Evolutionary conservation across 371 early-diverging fungal genomes (phyloP).

Genomic region (Encephalitozoon cuniculi): DNA sequence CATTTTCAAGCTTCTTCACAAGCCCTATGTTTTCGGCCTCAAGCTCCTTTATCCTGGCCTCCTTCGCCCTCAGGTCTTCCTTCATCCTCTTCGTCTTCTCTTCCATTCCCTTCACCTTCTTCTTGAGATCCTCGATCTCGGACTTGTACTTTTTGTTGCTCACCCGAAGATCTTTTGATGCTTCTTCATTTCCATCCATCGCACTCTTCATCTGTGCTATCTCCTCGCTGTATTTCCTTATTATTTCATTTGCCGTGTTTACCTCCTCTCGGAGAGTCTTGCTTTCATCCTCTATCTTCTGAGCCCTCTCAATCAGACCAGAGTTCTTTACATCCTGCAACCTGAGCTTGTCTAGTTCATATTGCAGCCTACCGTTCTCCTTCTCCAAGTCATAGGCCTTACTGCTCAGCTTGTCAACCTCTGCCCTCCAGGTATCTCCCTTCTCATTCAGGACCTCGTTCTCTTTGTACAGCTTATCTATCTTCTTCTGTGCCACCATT

Average conservation of each 20-base stretch:
- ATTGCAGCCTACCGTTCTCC: conserved; percentile 31
- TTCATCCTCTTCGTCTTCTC: conserved; percentile 43
- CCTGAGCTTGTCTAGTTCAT: conserved; percentile 44
- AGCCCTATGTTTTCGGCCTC: conserved; percentile 47
- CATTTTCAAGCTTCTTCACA: conserved; percentile 57
- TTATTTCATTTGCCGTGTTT: conserved; percentile 54
- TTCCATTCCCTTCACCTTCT: conserved; percentile 45
- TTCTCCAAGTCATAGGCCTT: conserved; percentile 39
- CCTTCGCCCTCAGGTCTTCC: conserved; percentile 40
- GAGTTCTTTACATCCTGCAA: conserved; percentile 36
- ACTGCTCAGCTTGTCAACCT: conserved; percentile 17
- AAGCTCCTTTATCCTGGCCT: conserved; percentile 28
- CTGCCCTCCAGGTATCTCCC: background rate
- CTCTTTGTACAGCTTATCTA: conserved; percentile 33
- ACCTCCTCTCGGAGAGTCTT: conserved; percentile 50
- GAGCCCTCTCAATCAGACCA: background rate
- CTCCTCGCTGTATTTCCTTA: conserved; percentile 46
- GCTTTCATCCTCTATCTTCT: conserved; percentile 35
- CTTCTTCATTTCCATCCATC: conserved; percentile 10
- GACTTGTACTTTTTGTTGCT: conserved; percentile 26
- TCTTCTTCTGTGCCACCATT: conserved; percentile 17
- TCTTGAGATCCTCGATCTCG: conserved; percentile 39
- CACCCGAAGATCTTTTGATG: background rate
- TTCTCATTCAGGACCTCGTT: conserved; percentile 11
- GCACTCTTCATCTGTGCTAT: conserved; percentile 40